These are phyloP conservation scores for Ophiostoma himal-ulmi DNA, from an alignment of 2,329 filamentous ascomycete species.

Conservation along the genomic window DNA sequence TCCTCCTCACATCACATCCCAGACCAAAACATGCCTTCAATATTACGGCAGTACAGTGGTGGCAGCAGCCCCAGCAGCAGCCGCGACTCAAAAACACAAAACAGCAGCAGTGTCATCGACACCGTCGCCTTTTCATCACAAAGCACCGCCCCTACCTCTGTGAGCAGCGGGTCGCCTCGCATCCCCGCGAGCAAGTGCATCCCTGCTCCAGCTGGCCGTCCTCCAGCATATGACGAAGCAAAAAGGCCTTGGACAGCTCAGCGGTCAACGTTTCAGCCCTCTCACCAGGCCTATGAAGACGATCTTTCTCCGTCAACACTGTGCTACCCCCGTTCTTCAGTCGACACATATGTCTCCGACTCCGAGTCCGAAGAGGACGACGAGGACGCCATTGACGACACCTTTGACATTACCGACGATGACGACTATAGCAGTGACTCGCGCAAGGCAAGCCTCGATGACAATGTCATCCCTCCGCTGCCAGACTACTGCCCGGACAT, in stretches of 20 bases:
- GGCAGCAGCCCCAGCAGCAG: slow-evolving; percentile 22
- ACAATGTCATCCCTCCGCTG: slow-evolving; percentile 43
- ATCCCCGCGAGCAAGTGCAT: slow-evolving; percentile 35
- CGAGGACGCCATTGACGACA: slow-evolving; percentile 13
- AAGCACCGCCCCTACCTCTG: slow-evolving; percentile 45
- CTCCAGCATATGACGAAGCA: slow-evolving; percentile 2
- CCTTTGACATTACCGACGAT: slow-evolving; percentile 32
- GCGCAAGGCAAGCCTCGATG: not conserved
- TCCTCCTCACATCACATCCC: slow-evolving; percentile 9
- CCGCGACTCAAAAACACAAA: slow-evolving; percentile 35
- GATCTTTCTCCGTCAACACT: slow-evolving; percentile 40
- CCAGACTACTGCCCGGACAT: slow-evolving; percentile 57
- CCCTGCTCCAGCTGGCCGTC: slow-evolving; percentile 19
- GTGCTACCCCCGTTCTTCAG: slow-evolving; percentile 53
- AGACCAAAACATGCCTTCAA: slow-evolving; percentile 30
- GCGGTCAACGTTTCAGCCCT: slow-evolving; percentile 16
- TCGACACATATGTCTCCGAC: slow-evolving; percentile 73
- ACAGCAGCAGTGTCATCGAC: slow-evolving; percentile 42
- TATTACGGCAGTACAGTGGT: slow-evolving; percentile 34
- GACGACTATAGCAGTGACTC: slow-evolving; percentile 12
- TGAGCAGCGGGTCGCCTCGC: slow-evolving; percentile 35
- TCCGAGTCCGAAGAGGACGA: slow-evolving; percentile 49
- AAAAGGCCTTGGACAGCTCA: not conserved
- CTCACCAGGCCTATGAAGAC: slow-evolving; percentile 27
- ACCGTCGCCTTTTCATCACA: slow-evolving; percentile 34